Percentiles rank a stretch among this genome's conserved stretches.
Evolutionary conservation across 2,329 filamentous ascomycete species (phyloP).

Genomic region (Laburnicola sp.): DNA sequence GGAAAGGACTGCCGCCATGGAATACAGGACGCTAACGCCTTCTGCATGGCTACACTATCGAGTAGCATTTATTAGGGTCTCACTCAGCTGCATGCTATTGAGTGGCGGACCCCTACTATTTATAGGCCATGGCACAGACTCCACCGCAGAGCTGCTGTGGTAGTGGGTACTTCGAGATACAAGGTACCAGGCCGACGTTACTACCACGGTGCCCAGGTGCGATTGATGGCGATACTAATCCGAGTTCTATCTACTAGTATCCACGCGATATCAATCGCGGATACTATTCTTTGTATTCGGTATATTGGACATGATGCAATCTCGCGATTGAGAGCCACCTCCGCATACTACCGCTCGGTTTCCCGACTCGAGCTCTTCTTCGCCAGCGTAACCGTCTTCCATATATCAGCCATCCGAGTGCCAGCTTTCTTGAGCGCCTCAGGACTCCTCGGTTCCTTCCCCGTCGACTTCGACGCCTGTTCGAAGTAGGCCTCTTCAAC

Average conservation of each 20-base stretch:
- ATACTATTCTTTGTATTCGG: constrained; percentile 2
- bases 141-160: no score
- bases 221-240: neutral
- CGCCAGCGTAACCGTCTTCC: constrained; percentile 3
- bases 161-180: no score
- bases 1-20: constrained; percentile 16
- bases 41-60: constrained; percentile 14
- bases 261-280: neutral
- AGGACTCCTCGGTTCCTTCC: neutral
- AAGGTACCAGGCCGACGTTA: neutral
- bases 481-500: constrained; percentile 1
- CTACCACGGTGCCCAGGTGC: neutral
- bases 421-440: constrained; percentile 6
- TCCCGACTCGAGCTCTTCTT: neutral
- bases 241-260: no score
- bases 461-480: neutral
- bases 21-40: constrained; percentile 24
- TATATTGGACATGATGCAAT: neutral
- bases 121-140: neutral
- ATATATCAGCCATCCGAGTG: constrained; percentile 2
- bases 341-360: neutral
- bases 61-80: constrained; percentile 9
- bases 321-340: neutral
- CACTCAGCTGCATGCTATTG: constrained; percentile 12
- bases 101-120: neutral